Evolutionary conservation across 345 rosid genomes (phyloP), one percentile per base, ranked within the genome.

Genomic region (Physaria fendleri): DNA sequence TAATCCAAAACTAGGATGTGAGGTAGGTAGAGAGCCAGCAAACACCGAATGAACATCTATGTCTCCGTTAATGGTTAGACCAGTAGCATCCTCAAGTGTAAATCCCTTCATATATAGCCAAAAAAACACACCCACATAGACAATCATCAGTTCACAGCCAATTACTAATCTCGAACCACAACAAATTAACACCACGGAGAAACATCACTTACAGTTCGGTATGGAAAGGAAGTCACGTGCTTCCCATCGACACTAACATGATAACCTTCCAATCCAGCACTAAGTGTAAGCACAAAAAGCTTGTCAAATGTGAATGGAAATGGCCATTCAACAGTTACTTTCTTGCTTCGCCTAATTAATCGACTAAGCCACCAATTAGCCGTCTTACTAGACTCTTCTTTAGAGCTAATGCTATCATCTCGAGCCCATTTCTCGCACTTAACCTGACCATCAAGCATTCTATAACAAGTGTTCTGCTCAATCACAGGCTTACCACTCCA

Each of bases 371-470:
- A 90, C 92, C 92, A 90, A 20, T 81, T 66, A 4, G 79, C 73
- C 69, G 81, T 83, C 53, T 64, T 71, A 33, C 46, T 64, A 39
- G 90, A 77, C 77, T 81, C 88, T 58, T 77, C 81, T 18, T 84
- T 75, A 65, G 74, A 76, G 50, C 81, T 77, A 63, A 62, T 47
- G 12, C 78, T 77, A 69, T 84, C 89, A 62, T 90, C 90, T 20
- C 81, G 79, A 37, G 77, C 84, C 95, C 97, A 90, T 76, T 82
- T 84, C 79, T 90, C 97, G 53, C 97, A 84, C 79, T 87, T 87
- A 55, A 77, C 76, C 75, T 71, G 84, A 32, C 83, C 84, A 66
- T 90, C 97, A 78, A 90, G 95, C 92, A 84, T 84, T 62, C 92
- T 71, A 47, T 86, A 90, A 46, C 97, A 90, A 63, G 97, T 90